phyloP scores from a whole-genome alignment of 2,329 filamentous ascomycete species.

The Sporothrix pallida region DNA sequence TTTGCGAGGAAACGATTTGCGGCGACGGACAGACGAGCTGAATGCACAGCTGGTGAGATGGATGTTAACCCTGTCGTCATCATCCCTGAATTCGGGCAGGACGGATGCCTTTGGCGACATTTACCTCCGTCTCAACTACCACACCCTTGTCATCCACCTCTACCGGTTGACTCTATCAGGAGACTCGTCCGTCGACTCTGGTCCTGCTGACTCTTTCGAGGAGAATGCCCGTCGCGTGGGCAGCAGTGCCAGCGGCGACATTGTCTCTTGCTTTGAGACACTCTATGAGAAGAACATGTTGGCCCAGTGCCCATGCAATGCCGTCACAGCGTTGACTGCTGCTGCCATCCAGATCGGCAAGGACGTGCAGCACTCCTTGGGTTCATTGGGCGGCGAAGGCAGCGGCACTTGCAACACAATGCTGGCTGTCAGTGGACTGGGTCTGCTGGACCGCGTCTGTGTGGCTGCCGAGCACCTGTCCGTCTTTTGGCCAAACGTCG shows the following conservation, averaged over 20 bases:
- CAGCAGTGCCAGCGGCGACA: conserved; percentile 28
- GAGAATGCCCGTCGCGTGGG: conserved; percentile 9
- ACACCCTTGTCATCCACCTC: conserved; percentile 33
- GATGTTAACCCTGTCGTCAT: conserved; percentile 26
- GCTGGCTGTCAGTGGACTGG: conserved; percentile 30
- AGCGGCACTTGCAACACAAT: not conserved
- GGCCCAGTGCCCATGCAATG: conserved; percentile 30
- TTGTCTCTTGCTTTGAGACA: conserved; percentile 28
- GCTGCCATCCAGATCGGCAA: conserved; percentile 32
- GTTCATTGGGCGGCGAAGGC: not conserved
- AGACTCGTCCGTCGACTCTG: not conserved
- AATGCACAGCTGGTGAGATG: conserved; percentile 30
- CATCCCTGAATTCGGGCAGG: not conserved
- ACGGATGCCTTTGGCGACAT: conserved; percentile 26
- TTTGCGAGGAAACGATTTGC: not conserved
- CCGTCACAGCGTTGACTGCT: conserved; percentile 29
- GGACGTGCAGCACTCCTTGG: conserved; percentile 30
- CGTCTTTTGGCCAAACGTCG: conserved; percentile 33
- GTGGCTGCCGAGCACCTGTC: conserved; percentile 25
- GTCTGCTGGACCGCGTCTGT: conserved; percentile 31
- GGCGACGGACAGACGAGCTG: conserved; percentile 17
- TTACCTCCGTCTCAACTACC: conserved; percentile 30
- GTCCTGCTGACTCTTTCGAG: too few relatives aligned
- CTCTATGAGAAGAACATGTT: conserved; percentile 25
- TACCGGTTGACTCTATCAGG: not conserved